Base-by-base conservation (phyloP, 148 eudicot genomes). In the Chenopodium berlandieri region DNA sequence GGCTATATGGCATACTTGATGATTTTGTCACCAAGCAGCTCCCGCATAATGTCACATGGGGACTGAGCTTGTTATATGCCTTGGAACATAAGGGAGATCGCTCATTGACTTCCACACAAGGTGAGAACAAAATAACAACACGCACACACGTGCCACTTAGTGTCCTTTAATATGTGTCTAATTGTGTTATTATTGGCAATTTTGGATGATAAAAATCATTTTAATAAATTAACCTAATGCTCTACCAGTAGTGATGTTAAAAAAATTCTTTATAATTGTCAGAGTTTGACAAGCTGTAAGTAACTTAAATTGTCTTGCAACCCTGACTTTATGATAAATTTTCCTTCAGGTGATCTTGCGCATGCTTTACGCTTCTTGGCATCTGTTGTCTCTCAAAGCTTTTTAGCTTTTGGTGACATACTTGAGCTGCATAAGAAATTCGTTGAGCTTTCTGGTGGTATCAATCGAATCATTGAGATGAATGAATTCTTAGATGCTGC, bases 41-140 rank as follows among this genome's bases (percentile, higher is more conserved):
- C 73, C 99, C 99, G 3, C 97, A 95, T 83, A 95, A 95, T 87
- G 99, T 95, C 82, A 95, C 99, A 23, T 95, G 99, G 99, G 97
- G 91, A 66, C 85, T 95, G 91, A 95, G 99, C 87, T 88, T 95
- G 87, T 84, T 95, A 78, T 95, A 95, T 89, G 97, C 97, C 27
- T 50, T 95, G 86, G 99, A 95, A 79, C 97, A 92, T 87, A 89
- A 90, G 85, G 99, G 97, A 58, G 97, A 95, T 82, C 91, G 97
- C 54, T 92, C 99, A 76, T 86, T 88, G 90, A 89, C 90, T 84
- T 90, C 99, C 75, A 95, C 95, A 78, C 99, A 95, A 93, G 99
- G 44, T 40, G 44, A 40, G 44, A 40, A 40, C 44, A 40, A 40
- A 5, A 6, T 4, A 40, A 40, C 44, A 40, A 40, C 7, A 40